phyloP scores from a whole-genome alignment of 1,284 basidiomycete genomes.

The Cutaneotrichosporon sp. region DNA sequence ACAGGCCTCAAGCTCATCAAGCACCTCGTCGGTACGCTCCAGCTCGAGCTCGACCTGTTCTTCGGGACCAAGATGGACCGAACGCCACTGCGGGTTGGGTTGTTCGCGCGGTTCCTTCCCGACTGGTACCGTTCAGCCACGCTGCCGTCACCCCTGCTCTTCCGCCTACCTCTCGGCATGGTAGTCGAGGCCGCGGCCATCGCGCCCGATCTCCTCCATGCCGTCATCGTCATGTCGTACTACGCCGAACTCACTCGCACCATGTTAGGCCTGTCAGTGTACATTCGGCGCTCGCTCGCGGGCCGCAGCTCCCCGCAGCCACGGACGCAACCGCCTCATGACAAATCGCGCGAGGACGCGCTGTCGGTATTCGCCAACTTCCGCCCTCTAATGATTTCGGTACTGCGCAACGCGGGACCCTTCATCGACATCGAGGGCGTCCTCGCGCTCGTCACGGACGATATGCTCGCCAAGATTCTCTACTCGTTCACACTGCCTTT shows the following conservation, averaged over 20 bases:
- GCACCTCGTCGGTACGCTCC: slow-evolving; percentile 64
- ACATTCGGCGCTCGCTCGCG: slow-evolving; percentile 38
- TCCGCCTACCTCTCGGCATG: slow-evolving; percentile 79
- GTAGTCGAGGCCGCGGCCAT: slow-evolving; percentile 83
- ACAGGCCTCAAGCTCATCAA: slow-evolving; percentile 70
- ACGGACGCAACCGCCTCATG: slow-evolving; percentile 48
- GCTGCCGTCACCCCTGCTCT: slow-evolving; percentile 70
- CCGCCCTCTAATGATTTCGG: slow-evolving; percentile 46
- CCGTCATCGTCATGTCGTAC: slow-evolving; percentile 77
- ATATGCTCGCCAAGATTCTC: slow-evolving; percentile 68
- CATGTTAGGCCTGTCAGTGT: slow-evolving; percentile 64
- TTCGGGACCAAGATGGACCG: slow-evolving; percentile 55
- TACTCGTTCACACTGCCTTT: slow-evolving; percentile 90
- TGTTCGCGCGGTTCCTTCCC: slow-evolving; percentile 78
- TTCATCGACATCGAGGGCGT: slow-evolving; percentile 37
- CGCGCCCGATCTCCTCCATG: slow-evolving; percentile 76
- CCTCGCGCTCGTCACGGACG: slow-evolving; percentile 38
- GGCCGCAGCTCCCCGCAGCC: slow-evolving; percentile 29
- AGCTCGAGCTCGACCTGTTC: slow-evolving; percentile 44
- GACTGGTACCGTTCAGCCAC: slow-evolving; percentile 77
- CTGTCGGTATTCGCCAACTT: slow-evolving; percentile 33
- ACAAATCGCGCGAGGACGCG: slow-evolving; percentile 31
- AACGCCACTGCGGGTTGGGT: slow-evolving; percentile 67
- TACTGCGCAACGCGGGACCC: slow-evolving; percentile 40
- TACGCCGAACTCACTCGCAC: slow-evolving; percentile 81